phyloP scores from a whole-genome alignment of 768 basidiomycete species.

The Kwoniella botswanensis region DNA sequence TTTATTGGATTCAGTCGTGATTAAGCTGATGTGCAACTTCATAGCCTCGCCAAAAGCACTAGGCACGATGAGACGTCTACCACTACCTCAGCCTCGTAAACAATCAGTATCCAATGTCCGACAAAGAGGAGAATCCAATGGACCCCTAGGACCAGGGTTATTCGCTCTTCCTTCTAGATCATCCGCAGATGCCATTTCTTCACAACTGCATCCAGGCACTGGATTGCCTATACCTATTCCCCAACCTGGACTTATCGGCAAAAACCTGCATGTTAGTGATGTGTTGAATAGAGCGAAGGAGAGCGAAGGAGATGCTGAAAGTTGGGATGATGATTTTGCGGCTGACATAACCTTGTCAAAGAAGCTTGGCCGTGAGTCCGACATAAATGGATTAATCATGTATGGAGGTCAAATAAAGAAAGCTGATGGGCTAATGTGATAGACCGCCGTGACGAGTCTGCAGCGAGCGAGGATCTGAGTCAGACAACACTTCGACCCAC shows the following conservation, averaged over 20 bases:
- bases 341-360: slow-evolving; percentile 88
- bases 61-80: slow-evolving; percentile 43
- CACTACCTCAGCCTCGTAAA: slow-evolving; percentile 30
- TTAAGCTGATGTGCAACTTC: slow-evolving; percentile 27
- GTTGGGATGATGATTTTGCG: slow-evolving; percentile 99
- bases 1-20: too few species aligned
- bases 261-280: slow-evolving; percentile 59
- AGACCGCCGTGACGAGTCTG: slow-evolving; percentile 65
- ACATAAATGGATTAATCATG: not conserved
- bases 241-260: slow-evolving; percentile 61
- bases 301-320: slow-evolving; percentile 63
- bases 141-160: slow-evolving; percentile 7
- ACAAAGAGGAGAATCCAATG: slow-evolving; percentile 8
- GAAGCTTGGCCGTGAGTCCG: slow-evolving; percentile 71
- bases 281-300: slow-evolving; percentile 44
- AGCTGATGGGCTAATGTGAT: slow-evolving; percentile 3
- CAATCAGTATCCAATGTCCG: slow-evolving; percentile 16
- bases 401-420: not conserved
- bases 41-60: slow-evolving; percentile 56
- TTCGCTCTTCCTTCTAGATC: slow-evolving; percentile 37
- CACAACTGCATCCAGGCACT: slow-evolving; percentile 31
- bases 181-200: slow-evolving; percentile 47
- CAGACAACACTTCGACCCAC: slow-evolving; percentile 54
- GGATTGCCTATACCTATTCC: slow-evolving; percentile 18
- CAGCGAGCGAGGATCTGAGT: slow-evolving; percentile 54